Evolutionary conservation across 768 basidiomycete genomes (phyloP).

Genomic region (Mycena sanguinolenta): DNA sequence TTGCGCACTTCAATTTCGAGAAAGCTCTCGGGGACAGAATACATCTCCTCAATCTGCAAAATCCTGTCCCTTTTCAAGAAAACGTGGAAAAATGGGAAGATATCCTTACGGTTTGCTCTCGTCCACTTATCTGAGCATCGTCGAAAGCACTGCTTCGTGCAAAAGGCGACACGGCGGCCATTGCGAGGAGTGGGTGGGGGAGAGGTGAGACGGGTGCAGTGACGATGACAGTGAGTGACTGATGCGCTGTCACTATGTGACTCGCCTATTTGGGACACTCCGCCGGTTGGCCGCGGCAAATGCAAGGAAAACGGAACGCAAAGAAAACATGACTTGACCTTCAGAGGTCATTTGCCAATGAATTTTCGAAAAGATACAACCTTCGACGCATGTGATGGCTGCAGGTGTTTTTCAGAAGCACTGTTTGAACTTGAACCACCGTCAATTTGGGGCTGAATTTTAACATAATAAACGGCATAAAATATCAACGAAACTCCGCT

Average conservation of each 20-base stretch:
- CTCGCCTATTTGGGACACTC: no score
- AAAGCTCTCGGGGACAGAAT: conserved; percentile 96
- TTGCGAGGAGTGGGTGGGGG: conserved; percentile 26
- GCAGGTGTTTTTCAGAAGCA: no score
- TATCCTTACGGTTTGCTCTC: conserved; percentile 70
- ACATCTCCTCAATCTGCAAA: conserved; percentile 95
- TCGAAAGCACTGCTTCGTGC: conserved; percentile 73
- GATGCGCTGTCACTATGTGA: conserved; percentile 10
- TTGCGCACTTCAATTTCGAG: conserved; percentile 97
- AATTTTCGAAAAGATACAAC: no score
- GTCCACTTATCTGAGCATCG: conserved; percentile 60
- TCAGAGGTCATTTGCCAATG: no score
- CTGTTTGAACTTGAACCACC: no score
- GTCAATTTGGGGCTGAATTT: no score
- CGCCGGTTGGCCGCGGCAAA: no score
- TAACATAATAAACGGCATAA: no score
- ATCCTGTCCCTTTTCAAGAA: conserved; percentile 43
- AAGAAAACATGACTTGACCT: no score
- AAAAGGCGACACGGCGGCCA: conserved; percentile 68
- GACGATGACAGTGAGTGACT: conserved; percentile 6
- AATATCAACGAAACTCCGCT: no score
- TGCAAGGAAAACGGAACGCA: no score
- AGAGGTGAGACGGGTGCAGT: conserved; percentile 11
- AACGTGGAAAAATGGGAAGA: conserved; percentile 24
- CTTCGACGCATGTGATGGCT: no score